phyloP scores from a whole-genome alignment of 2,329 filamentous ascomycete species.

The Xylariales sp. region DNA sequence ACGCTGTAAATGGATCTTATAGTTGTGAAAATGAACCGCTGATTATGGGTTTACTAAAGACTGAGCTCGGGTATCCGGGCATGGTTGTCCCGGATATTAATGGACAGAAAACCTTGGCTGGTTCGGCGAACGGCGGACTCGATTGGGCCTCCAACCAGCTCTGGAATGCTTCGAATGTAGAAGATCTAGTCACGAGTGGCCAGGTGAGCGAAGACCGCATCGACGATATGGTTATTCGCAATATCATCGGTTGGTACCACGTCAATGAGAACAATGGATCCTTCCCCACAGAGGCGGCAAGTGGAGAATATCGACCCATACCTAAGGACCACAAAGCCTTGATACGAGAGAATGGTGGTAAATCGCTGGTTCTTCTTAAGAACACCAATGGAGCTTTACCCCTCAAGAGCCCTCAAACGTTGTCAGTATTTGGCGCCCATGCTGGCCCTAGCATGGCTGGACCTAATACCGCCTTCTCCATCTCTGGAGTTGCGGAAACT shows the following conservation, averaged over 20 bases:
- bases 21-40: constrained; percentile 75
- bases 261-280: constrained; percentile 70
- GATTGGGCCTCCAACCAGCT: constrained; percentile 6
- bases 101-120: constrained; percentile 23
- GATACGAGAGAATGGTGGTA: constrained; percentile 71
- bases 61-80: constrained; percentile 82
- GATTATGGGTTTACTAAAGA: constrained; percentile 77
- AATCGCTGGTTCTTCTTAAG: constrained; percentile 78
- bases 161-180: constrained; percentile 52
- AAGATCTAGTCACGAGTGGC: constrained; percentile 70
- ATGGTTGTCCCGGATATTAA: constrained; percentile 53
- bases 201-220: constrained; percentile 74
- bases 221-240: constrained; percentile 80
- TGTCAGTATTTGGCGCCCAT: constrained; percentile 18
- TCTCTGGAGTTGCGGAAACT: constrained; percentile 10
- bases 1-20: constrained; percentile 67
- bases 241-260: constrained; percentile 85
- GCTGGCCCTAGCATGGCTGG: constrained; percentile 43
- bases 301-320: constrained; percentile 54
- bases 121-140: constrained; percentile 23
- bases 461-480: constrained; percentile 7
- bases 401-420: constrained; percentile 9
- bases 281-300: constrained; percentile 58
- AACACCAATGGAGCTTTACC: constrained; percentile 44
- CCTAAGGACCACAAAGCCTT: constrained; percentile 68